phyloP scores from a whole-genome alignment of 2,329 filamentous ascomycete species.

The Dactylellina haptotyla region DNA sequence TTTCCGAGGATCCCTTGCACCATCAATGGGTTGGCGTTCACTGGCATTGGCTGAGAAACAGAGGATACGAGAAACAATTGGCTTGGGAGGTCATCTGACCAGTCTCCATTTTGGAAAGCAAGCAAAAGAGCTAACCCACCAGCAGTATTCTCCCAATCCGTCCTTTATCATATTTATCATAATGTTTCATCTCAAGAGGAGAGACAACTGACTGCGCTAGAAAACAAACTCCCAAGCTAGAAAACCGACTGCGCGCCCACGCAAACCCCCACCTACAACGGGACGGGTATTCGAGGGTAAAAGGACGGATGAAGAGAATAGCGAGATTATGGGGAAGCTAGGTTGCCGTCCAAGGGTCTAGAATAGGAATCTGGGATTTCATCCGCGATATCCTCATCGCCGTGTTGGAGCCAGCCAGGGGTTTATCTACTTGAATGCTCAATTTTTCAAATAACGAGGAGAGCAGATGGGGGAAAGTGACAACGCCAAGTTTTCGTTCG shows the following conservation, averaged over 20 bases:
- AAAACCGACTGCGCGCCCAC: neutral
- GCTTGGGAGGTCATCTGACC: neutral
- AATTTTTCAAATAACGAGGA: too few relatives aligned
- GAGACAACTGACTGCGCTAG: constrained; percentile 3
- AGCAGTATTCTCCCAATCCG: neutral
- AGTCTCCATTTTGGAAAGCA: neutral
- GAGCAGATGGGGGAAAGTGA: too few relatives aligned
- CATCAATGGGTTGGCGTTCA: too few relatives aligned
- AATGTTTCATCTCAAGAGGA: constrained; percentile 8
- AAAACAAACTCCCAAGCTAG: constrained; percentile 19
- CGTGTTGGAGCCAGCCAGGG: neutral
- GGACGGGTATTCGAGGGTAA: constrained; percentile 34
- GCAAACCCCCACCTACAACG: constrained; percentile 10
- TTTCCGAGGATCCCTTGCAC: neutral
- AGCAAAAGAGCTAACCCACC: neutral
- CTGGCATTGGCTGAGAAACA: neutral
- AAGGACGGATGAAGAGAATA: neutral
- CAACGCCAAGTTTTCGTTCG: too few relatives aligned
- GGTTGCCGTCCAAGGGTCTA: constrained; percentile 37
- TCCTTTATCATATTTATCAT: neutral
- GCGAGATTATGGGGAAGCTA: constrained; percentile 13
- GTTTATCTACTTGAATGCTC: too few relatives aligned
- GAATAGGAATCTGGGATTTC: constrained; percentile 36
- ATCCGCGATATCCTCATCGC: neutral
- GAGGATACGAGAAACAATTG: neutral